Evolutionary conservation across 2,329 filamentous ascomycete species (phyloP).

Genomic region (Neocucurbitaria cava): DNA sequence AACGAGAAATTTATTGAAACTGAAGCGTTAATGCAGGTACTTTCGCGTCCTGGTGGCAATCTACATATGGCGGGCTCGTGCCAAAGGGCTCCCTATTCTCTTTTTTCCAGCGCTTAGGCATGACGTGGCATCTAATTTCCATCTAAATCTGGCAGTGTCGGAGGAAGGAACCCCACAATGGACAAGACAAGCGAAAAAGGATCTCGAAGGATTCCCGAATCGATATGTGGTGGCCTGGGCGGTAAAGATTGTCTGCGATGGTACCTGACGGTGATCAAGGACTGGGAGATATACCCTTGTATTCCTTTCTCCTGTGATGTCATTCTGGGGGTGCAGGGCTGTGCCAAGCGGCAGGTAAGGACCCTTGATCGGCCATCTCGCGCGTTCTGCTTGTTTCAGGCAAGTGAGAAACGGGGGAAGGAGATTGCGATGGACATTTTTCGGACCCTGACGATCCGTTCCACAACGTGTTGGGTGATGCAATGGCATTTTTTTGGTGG

Average conservation of each 20-base stretch:
- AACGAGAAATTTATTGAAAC: not conserved
- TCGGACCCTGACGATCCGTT: not conserved
- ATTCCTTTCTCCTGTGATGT: not conserved
- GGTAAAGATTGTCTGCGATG: not conserved
- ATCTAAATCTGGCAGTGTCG: not conserved
- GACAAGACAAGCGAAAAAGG: not conserved
- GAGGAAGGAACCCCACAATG: not conserved
- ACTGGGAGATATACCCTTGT: not conserved
- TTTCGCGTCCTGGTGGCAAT: constrained; percentile 53
- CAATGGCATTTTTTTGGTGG: not conserved
- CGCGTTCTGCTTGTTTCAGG: not conserved
- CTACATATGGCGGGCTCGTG: constrained; percentile 48
- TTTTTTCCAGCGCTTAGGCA: constrained; percentile 54
- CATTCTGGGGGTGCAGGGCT: not conserved
- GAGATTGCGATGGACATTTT: constrained; percentile 1
- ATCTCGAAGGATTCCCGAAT: not conserved
- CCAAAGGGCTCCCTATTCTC: constrained; percentile 52
- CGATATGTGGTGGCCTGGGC: not conserved
- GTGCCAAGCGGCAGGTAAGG: not conserved
- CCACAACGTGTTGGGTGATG: not conserved
- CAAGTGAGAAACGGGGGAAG: not conserved
- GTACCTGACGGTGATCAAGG: not conserved
- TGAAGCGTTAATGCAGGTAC: constrained; percentile 20
- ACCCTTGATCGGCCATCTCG: not conserved
- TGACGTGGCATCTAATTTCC: constrained; percentile 37